These are phyloP conservation scores for Stephanodiscus triporus DNA, from an alignment of 108 stramenopile genomes.

Conservation along the genomic window DNA sequence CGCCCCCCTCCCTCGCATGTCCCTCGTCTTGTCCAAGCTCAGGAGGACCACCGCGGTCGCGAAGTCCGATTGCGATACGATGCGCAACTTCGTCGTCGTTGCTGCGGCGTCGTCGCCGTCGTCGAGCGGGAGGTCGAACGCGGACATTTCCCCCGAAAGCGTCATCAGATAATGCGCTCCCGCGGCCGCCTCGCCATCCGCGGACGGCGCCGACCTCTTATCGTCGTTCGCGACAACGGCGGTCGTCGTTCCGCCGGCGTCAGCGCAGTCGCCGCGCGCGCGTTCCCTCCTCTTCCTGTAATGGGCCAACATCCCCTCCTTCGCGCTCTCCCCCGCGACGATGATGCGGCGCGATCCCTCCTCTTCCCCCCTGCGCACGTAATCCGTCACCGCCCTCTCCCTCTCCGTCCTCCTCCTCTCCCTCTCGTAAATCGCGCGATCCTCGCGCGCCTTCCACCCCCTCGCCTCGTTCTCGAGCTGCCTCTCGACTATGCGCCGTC, in stretches of 20 bases:
- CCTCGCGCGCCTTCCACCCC: slow-evolving; percentile 43
- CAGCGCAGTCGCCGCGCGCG: no score
- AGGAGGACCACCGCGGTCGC: slow-evolving; percentile 70
- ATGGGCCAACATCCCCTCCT: no score
- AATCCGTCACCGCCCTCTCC: slow-evolving; percentile 60
- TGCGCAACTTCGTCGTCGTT: slow-evolving; percentile 28
- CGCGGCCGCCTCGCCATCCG: neutral
- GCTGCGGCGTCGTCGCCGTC: slow-evolving; percentile 10
- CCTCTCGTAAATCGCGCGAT: neutral
- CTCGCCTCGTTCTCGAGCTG: slow-evolving; percentile 61
- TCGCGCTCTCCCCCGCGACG: neutral
- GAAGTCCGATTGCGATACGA: slow-evolving; percentile 88
- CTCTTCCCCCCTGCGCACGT: slow-evolving; percentile 38
- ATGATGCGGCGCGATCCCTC: neutral
- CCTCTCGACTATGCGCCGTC: slow-evolving; percentile 60
- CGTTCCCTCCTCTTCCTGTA: no score
- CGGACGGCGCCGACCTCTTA: neutral
- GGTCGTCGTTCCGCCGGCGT: no score
- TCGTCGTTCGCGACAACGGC: neutral
- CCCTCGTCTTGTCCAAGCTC: slow-evolving; percentile 37
- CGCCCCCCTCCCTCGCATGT: slow-evolving; percentile 6
- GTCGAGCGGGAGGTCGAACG: slow-evolving; percentile 39
- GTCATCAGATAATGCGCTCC: slow-evolving; percentile 58
- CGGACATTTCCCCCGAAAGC: slow-evolving; percentile 68
- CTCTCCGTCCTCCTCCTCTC: no score